Evolutionary conservation across 352 stramenopile genomes (phyloP), one percentile per base, ranked within the genome.

Genomic region (Pelagophyceae sp.): DNA sequence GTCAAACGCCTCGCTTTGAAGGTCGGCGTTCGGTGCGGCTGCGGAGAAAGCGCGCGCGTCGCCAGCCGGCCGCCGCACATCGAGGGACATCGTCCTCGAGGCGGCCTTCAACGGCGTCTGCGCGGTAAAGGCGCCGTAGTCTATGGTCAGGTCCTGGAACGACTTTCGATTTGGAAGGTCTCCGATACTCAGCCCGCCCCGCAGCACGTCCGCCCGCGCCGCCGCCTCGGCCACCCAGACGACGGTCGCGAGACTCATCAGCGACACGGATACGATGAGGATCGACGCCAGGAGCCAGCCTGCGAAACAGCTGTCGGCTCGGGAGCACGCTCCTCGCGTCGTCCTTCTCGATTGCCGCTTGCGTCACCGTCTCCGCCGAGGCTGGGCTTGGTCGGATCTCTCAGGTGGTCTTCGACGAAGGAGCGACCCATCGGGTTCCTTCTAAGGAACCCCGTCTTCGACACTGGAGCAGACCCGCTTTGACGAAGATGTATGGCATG

Each of bases 181-280:
- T 23, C 23, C 45, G 11, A 23, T 23, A 11, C 11, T 11, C 45
- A 23, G 51, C 70, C 11, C 45, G 45, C 45, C 45, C 45, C 11
- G 45, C 11, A 85, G 83, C 60, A 90, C 83, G 11, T 85, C 80
- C 15, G 88, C 87, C 0, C 88, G 83, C 0, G 84, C 85, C 23
- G 91, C 85, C 0, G 83, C 90, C 82, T 94, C 90, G 35, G 86
- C 91, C 31, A 95, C 86, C 89, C 89, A 95, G 83, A 92, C 89
- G 69, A 95, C 90, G n/a, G 90, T 95, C 78, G 91, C 86, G 80
- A 94, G 94, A 15, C 84, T 90, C 38, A 94, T 79, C 27, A 91
- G 38, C 3, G 89, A 93, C 0, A 95, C 88, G n/a, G 91, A 32
- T 0, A 90, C 51, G 78, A 94, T 89, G 78, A 93, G 87, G 72